Conservation (phyloP, 1,284 basidiomycete genomes). For the Pseudozyma sp. region DNA sequence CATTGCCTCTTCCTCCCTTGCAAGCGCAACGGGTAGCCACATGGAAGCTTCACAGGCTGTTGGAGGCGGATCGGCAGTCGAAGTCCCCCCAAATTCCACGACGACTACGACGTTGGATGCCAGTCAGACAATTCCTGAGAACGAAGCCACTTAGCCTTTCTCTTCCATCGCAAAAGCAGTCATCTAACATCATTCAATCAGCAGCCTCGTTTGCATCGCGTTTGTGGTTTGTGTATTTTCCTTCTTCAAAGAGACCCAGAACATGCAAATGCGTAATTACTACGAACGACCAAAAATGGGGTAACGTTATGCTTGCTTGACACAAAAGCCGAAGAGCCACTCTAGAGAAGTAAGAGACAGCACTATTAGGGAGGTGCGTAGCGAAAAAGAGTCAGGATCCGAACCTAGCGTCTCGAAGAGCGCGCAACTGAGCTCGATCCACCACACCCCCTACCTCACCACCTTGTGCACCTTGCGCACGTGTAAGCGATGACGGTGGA, state of each 20-base stretch:
- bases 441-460: not conserved
- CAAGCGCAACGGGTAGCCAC: not conserved
- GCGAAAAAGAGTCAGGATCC: not conserved
- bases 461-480: not conserved
- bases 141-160: constrained; percentile 18
- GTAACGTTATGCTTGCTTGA: too few species aligned
- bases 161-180: not conserved
- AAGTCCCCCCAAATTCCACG: constrained; percentile 14
- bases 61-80: not conserved
- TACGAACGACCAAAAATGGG: too few species aligned
- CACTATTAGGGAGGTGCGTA: not conserved
- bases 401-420: constrained; percentile 19
- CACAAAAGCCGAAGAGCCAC: too few species aligned
- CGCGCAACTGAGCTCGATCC: constrained; percentile 14
- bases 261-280: too few species aligned
- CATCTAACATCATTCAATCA: too few species aligned
- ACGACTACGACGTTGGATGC: constrained; percentile 21
- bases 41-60: not conserved
- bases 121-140: constrained; percentile 38
- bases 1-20: not conserved
- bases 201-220: not conserved
- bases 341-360: too few species aligned
- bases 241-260: too few species aligned
- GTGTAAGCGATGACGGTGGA: too few species aligned
- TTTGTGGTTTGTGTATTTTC: not conserved